Conservation (phyloP, 352 stramenopile species). For the Phytopythium ostracodes region DNA sequence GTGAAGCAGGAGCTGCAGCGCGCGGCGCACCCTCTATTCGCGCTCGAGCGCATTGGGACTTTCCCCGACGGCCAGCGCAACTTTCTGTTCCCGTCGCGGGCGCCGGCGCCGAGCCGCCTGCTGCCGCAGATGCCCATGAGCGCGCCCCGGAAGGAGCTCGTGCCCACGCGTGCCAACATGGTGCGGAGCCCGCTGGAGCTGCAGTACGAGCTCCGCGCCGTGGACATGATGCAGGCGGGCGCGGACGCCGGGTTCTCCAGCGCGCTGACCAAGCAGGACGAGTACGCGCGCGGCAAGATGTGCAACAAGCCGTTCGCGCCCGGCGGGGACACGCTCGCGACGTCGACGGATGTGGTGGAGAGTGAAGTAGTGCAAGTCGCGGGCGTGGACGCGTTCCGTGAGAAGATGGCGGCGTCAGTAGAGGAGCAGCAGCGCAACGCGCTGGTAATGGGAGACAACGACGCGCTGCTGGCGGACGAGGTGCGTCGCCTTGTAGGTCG, state of each 20-base stretch:
- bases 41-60: slow-evolving; percentile 33
- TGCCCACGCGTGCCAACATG: slow-evolving; percentile 38
- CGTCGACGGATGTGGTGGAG: slow-evolving; percentile 11
- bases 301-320: slow-evolving; percentile 73
- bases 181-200: slow-evolving; percentile 50
- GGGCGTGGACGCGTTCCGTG: slow-evolving; percentile 7
- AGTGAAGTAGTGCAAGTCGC: background rate
- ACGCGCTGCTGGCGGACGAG: slow-evolving; percentile 21
- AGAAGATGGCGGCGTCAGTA: slow-evolving; percentile 14
- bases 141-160: slow-evolving; percentile 42
- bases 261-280: slow-evolving; percentile 68
- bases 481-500: background rate
- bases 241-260: slow-evolving; percentile 54
- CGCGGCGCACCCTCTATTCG: slow-evolving; percentile 28
- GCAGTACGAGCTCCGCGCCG: slow-evolving; percentile 54
- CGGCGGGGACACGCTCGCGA: slow-evolving; percentile 56
- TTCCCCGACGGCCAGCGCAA: slow-evolving; percentile 24
- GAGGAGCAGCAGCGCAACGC: slow-evolving; percentile 36
- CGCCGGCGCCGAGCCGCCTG: slow-evolving; percentile 39
- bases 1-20: slow-evolving; percentile 27
- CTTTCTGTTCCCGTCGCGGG: slow-evolving; percentile 11
- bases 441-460: slow-evolving; percentile 22
- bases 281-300: slow-evolving; percentile 77
- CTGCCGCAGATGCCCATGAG: slow-evolving; percentile 76
- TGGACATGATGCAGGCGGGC: slow-evolving; percentile 25